phyloP scores from a whole-genome alignment of 306 rosid genomes.

The Ammopiptanthus mongolicus region DNA sequence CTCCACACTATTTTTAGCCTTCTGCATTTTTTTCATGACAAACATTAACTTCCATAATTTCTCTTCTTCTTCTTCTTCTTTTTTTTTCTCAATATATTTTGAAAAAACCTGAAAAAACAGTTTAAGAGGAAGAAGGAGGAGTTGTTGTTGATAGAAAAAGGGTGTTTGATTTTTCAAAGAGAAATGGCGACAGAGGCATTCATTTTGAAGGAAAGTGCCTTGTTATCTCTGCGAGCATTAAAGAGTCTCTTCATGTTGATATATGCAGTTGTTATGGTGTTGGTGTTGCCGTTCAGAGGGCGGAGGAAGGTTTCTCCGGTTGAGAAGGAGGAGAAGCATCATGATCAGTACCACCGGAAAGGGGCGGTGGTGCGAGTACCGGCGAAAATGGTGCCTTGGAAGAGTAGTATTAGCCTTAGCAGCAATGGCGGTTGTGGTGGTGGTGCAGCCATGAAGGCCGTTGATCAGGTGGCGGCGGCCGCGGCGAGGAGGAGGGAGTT shows the following conservation, averaged over 20 bases:
- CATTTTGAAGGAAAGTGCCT: constrained; percentile 27
- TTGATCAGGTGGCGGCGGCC: constrained; percentile 42
- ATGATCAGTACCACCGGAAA: constrained; percentile 28
- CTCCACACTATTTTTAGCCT: constrained; percentile 5
- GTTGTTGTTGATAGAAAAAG: neutral
- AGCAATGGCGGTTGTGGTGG: neutral
- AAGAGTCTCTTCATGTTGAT: constrained; percentile 52
- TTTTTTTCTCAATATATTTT: neutral
- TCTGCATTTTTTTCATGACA: neutral
- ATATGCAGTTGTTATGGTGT: constrained; percentile 41
- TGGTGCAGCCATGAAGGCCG: constrained; percentile 9
- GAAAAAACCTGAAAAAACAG: neutral
- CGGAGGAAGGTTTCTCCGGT: constrained; percentile 28
- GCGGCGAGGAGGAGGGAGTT: constrained; percentile 55
- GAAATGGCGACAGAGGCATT: constrained; percentile 31
- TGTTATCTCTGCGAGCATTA: constrained; percentile 44
- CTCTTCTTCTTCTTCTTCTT: neutral
- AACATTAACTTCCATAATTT: neutral
- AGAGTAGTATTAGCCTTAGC: constrained; percentile 21
- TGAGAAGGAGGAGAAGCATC: constrained; percentile 34
- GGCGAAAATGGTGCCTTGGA: constrained; percentile 51
- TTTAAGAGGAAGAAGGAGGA: neutral
- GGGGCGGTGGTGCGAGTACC: constrained; percentile 50
- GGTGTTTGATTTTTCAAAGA: neutral
- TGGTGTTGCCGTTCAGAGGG: constrained; percentile 68